Base-by-base conservation (phyloP, 805 yeast species). In the Suhomyces prunicola region DNA sequence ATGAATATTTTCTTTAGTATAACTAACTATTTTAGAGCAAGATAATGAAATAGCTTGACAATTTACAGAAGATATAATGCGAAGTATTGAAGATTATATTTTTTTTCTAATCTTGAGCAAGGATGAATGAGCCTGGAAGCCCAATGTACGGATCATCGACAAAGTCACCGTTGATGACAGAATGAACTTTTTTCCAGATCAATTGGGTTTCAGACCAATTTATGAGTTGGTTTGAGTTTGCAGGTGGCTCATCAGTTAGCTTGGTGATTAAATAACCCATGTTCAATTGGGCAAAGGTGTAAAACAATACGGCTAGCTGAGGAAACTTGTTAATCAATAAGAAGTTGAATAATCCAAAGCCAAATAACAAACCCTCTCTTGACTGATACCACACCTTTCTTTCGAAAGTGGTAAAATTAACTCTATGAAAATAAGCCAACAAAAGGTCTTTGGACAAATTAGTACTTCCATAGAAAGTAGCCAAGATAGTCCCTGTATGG, bases 341-440 rank as follows among this genome's bases (percentile, higher is more conserved):
- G 57, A 71, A 82, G 62, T 74, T 79, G 46, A 73, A 74, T 7
- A 80, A 60, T 3, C 86, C 82, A 57, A 82, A 82, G 5, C 86
- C 87, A 55, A 79, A 77, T 48, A 84, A 64, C 29, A 80, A 72
- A 0, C 86, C 87, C 51, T 79, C 82, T 40, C 87, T 71, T 12
- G 82, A 73, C 10, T 70, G 69, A 46, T 73, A 66, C 87, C 87
- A 83, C 50, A 70, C 74, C 15, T 71, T 66, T 42, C 71, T 69
- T 50, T 80, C 80, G n/a, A 66, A 57, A 5, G 60, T 61, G 4
- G 76, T 64, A 52, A 81, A 76, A 10, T 80, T 78, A 19, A 82
- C 67, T 10, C 79, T 67, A 8, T 70, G 59, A 62, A 83, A 79
- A 61, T 80, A 83, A 4, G 86, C 86, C 5, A 64, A 60, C 39